Evolutionary conservation across 2,329 filamentous ascomycete genomes (phyloP).

Genomic region (Fusarium burgessii): DNA sequence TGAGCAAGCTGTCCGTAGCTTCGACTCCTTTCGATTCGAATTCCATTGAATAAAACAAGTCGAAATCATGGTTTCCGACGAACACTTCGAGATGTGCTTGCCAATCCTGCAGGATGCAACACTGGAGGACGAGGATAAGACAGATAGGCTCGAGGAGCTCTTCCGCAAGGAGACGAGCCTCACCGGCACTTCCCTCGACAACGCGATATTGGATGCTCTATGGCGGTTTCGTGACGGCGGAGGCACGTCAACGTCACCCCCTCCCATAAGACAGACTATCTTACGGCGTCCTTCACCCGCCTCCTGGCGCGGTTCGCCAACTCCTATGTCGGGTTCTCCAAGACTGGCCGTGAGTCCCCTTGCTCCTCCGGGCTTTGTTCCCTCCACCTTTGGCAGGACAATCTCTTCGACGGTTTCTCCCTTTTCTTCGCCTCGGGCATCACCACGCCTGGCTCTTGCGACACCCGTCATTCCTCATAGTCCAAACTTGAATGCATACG

Average conservation of each 20-base stretch:
- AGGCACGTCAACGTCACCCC: slow-evolving; percentile 77
- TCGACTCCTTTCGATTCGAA: slow-evolving; percentile 16
- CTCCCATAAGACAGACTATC: slow-evolving; percentile 87
- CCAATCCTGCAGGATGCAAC: slow-evolving; percentile 85
- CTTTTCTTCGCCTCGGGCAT: slow-evolving; percentile 93
- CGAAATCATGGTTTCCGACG: slow-evolving; percentile 86
- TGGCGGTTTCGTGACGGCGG: slow-evolving; percentile 84
- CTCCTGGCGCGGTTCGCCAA: slow-evolving; percentile 88
- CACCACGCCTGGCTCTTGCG: slow-evolving; percentile 88
- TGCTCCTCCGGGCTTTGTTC: slow-evolving; percentile 84
- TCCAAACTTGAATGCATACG: slow-evolving; percentile 92
- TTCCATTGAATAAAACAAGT: slow-evolving; percentile 18
- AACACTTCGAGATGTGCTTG: slow-evolving; percentile 91
- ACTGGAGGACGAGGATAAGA: slow-evolving; percentile 95
- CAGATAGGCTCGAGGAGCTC: slow-evolving; percentile 88
- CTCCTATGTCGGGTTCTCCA: slow-evolving; percentile 85
- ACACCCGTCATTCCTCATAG: slow-evolving; percentile 94
- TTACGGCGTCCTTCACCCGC: slow-evolving; percentile 92
- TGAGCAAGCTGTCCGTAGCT: slow-evolving; percentile 34
- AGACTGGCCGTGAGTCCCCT: slow-evolving; percentile 85
- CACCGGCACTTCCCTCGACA: slow-evolving; percentile 82
- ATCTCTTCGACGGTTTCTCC: slow-evolving; percentile 87
- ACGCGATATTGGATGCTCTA: slow-evolving; percentile 88
- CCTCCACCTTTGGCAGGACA: slow-evolving; percentile 78
- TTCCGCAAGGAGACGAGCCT: slow-evolving; percentile 83